phyloP scores from a whole-genome alignment of 2,329 filamentous ascomycete genomes.

The Calonectria ilicicola region DNA sequence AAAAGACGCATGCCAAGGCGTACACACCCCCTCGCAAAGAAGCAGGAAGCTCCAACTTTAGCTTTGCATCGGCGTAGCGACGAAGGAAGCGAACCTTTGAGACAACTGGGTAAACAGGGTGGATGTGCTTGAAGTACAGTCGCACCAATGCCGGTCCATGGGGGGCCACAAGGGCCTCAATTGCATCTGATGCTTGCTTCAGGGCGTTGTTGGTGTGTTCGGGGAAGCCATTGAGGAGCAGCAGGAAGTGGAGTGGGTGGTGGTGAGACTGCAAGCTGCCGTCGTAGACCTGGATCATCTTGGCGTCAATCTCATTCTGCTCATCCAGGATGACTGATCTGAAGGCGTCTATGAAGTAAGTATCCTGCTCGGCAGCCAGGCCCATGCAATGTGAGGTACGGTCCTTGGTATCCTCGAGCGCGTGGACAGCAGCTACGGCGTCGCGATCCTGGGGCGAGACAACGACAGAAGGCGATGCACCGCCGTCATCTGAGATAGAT shows the following conservation, averaged over 20 bases:
- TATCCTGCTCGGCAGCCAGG: slow-evolving; percentile 59
- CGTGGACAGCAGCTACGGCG: slow-evolving; percentile 39
- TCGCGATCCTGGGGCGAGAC: slow-evolving; percentile 18
- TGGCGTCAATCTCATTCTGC: slow-evolving; percentile 57
- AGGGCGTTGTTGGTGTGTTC: slow-evolving; percentile 54
- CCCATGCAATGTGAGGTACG: slow-evolving; percentile 60
- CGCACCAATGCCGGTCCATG: slow-evolving; percentile 56
- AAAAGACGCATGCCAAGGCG: slow-evolving; percentile 57
- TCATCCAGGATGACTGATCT: slow-evolving; percentile 59
- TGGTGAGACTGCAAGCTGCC: slow-evolving; percentile 49
- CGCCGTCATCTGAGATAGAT: slow-evolving; percentile 6
- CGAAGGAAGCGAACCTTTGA: slow-evolving; percentile 58
- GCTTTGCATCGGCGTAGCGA: slow-evolving; percentile 51
- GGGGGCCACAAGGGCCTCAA: slow-evolving; percentile 55
- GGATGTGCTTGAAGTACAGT: slow-evolving; percentile 59
- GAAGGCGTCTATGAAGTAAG: slow-evolving; percentile 59
- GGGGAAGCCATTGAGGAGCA: slow-evolving; percentile 59
- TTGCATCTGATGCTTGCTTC: slow-evolving; percentile 52
- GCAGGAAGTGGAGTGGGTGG: slow-evolving; percentile 59
- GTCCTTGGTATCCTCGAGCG: slow-evolving; percentile 56
- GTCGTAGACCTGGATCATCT: slow-evolving; percentile 56
- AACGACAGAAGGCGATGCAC: neutral
- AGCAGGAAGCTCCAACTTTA: slow-evolving; percentile 54
- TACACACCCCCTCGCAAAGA: slow-evolving; percentile 60
- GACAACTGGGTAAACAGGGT: slow-evolving; percentile 57